A percentile compares a stretch with the other conserved stretches of the same genome.
Evolutionary conservation across 1,284 basidiomycete genomes (phyloP).

Genomic region (Athelia sp.): DNA sequence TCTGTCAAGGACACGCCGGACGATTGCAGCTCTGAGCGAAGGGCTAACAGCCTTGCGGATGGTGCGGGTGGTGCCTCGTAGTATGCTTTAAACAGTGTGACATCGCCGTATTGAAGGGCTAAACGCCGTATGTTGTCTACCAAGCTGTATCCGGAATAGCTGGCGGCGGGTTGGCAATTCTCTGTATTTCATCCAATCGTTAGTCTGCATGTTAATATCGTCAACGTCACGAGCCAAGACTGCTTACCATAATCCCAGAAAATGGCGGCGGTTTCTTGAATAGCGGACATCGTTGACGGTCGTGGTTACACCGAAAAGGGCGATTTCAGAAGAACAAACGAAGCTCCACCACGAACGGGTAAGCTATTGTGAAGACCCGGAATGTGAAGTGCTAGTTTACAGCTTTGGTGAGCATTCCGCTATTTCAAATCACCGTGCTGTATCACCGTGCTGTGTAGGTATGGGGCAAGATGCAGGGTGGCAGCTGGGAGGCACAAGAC

Average conservation of each 20-base stretch:
- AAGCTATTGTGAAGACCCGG: too few species aligned
- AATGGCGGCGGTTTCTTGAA: conserved; percentile 24
- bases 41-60: conserved; percentile 21
- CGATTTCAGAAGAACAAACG: too few species aligned
- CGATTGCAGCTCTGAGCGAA: conserved; percentile 53
- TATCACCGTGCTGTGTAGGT: too few species aligned
- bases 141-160: conserved; percentile 26
- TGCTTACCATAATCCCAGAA: conserved; percentile 35
- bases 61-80: conserved; percentile 29
- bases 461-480: too few species aligned
- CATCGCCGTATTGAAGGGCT: conserved; percentile 24
- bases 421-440: too few species aligned
- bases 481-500: too few species aligned
- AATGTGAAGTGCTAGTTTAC: too few species aligned
- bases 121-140: conserved; percentile 26
- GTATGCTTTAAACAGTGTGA: conserved; percentile 38
- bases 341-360: too few species aligned
- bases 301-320: too few species aligned
- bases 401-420: too few species aligned
- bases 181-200: conserved; percentile 25
- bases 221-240: too few species aligned
- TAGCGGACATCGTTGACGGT: too few species aligned
- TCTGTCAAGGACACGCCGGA: conserved; percentile 57
- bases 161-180: conserved; percentile 44
- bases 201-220: background rate